Base-by-base conservation (phyloP, 2,329 filamentous ascomycete species). In the Colletotrichum spinosum region DNA sequence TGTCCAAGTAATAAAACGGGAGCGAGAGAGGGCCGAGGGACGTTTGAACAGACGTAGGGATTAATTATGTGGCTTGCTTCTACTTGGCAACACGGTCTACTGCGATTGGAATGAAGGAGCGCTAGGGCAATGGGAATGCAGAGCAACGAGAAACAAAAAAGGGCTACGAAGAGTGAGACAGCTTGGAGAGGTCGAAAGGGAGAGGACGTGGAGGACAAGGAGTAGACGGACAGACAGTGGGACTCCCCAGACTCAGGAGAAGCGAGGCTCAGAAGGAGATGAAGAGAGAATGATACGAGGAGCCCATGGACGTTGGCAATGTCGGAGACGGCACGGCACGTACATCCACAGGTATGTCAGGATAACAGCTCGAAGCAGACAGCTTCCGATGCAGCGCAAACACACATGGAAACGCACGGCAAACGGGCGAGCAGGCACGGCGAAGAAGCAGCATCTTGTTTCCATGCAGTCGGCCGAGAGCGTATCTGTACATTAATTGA, bases 51-150 rank as follows among this genome's bases (percentile, higher is more conserved):
- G 52, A 48, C 50, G 57, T 55, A 62, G 51, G 41, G 52, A 48
- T 62, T 62, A 62, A 65, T 65, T 65, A 65, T 65, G 62, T 65
- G 58, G 62, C 62, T 65, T 65, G 10, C 51, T 44, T 65, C 52
- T 62, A 52, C 46, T 33, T 49, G 58, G 58, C 62, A 54, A 58
- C 52, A 62, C 46, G 51, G 51, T 52, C 52, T 52, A 55, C 25
- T 51, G 41, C 62, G 46, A 50, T 54, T 65, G 62, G 62, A 55
- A 65, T 50, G 62, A 52, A 65, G 62, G 62, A 62, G 62, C 46
- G 25, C 25, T 25, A 56, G 55, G 15, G 58, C 55, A 56, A 38
- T 38, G 55, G 39, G 38, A 44, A 44, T 35, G 46, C 48, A 38
- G 39, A 58, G 38, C 46, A 51, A 44, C 25, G 38, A 51, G 25